phyloP scores from a whole-genome alignment of 768 basidiomycete genomes.

The Tulasnella sp. region DNA sequence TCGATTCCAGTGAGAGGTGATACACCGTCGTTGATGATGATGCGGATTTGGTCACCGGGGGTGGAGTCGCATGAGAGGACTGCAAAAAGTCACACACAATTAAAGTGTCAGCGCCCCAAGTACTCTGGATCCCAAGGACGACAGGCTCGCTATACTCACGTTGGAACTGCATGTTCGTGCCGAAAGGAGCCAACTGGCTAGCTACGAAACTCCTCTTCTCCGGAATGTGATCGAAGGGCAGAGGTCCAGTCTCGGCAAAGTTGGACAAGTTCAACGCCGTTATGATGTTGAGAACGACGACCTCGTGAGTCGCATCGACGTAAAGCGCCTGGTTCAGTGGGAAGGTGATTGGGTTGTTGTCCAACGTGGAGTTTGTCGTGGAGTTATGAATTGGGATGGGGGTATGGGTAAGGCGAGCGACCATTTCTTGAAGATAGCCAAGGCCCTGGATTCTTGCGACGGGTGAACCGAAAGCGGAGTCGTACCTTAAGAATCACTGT shows the following conservation, averaged over 20 bases:
- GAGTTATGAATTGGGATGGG: constrained; percentile 42
- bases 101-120: no score
- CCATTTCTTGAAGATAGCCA: constrained; percentile 80
- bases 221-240: constrained; percentile 74
- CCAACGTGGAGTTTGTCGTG: constrained; percentile 48
- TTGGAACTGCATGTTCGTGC: constrained; percentile 38
- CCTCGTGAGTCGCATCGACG: constrained; percentile 66
- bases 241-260: constrained; percentile 71
- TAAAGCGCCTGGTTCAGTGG: constrained; percentile 45
- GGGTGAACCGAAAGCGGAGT: constrained; percentile 80
- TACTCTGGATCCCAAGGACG: no score
- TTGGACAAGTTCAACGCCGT: constrained; percentile 83
- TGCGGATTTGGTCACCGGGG: background rate
- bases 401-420: constrained; percentile 69
- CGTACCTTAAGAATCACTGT: constrained; percentile 49
- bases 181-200: constrained; percentile 48
- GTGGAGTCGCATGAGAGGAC: background rate
- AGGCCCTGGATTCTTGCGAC: constrained; percentile 74
- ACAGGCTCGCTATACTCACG: no score
- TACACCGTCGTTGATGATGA: no score
- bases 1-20: constrained; percentile 8
- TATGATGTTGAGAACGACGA: constrained; percentile 84
- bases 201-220: constrained; percentile 45
- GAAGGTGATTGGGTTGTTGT: constrained; percentile 43
- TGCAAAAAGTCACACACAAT: background rate